A percentile compares a stretch with the other conserved stretches of the same genome.
phyloP scores from a whole-genome alignment of 2,329 filamentous ascomycete genomes.

The Pseudogymnoascus sp. region DNA sequence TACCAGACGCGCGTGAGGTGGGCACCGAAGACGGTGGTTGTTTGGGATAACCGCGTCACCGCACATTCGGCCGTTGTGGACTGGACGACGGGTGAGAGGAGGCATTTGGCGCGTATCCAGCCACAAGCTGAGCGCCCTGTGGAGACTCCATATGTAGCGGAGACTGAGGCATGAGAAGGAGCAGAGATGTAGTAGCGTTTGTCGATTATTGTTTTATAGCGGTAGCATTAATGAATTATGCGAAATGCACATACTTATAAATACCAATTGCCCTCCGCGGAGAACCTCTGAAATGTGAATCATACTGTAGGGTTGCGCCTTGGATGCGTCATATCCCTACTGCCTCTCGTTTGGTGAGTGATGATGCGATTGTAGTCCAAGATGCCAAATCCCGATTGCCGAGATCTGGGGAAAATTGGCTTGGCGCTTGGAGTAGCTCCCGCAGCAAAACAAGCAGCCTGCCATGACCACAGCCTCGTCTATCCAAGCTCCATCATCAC shows the following conservation, averaged over 20 bases:
- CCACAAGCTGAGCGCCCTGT: slow-evolving; percentile 71
- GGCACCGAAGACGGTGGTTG: slow-evolving; percentile 67
- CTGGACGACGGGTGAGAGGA: slow-evolving; percentile 67
- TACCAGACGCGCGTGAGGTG: slow-evolving; percentile 67
- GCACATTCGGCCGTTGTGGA: slow-evolving; percentile 71
- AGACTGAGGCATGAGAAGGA: neutral
- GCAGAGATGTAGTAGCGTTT: slow-evolving; percentile 69
- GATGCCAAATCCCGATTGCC: slow-evolving; percentile 6
- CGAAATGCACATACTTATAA: slow-evolving; percentile 5
- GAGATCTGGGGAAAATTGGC: neutral
- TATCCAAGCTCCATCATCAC: neutral
- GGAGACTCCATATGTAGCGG: slow-evolving; percentile 50
- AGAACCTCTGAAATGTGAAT: neutral
- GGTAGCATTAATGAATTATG: slow-evolving; percentile 9
- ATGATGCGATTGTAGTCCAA: slow-evolving; percentile 7
- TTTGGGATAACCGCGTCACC: slow-evolving; percentile 80
- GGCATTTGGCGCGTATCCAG: slow-evolving; percentile 73
- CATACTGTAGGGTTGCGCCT: neutral
- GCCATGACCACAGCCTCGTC: neutral
- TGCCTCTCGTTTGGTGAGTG: neutral
- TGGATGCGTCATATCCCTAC: neutral
- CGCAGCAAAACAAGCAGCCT: neutral
- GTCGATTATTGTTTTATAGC: slow-evolving; percentile 53
- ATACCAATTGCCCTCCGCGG: neutral
- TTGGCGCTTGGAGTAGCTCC: neutral